A percentile compares a stretch with the other conserved stretches of the same genome.
Evolutionary conservation across 2,329 filamentous ascomycete genomes (phyloP).

Genomic region (Pestalotiopsis sp.): DNA sequence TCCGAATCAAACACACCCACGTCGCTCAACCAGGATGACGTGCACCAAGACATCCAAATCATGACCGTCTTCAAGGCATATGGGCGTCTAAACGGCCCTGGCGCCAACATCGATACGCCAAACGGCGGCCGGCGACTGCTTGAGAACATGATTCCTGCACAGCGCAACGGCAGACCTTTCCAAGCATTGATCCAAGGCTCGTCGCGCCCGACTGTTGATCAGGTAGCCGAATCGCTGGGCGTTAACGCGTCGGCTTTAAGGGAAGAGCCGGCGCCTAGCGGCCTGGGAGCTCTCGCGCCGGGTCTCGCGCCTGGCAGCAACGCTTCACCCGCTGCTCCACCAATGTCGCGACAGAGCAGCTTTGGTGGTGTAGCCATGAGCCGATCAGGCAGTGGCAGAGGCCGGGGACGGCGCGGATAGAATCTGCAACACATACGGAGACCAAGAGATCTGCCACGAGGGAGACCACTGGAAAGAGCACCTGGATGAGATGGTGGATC

Average conservation of each 20-base stretch:
- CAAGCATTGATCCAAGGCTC: constrained; percentile 47
- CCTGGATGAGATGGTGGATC: too few relatives aligned
- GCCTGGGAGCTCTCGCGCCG: constrained; percentile 24
- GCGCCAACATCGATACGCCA: constrained; percentile 56
- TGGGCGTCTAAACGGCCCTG: constrained; percentile 52
- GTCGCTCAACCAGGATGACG: constrained; percentile 51
- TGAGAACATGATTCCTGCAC: constrained; percentile 54
- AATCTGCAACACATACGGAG: too few relatives aligned
- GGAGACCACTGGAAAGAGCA: too few relatives aligned
- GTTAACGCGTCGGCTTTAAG: constrained; percentile 46
- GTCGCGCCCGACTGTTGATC: constrained; percentile 48
- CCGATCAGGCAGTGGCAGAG: constrained; percentile 51
- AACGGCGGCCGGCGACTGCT: constrained; percentile 57
- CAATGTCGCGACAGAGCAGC: constrained; percentile 60
- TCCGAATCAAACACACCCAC: constrained; percentile 59
- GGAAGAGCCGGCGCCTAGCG: constrained; percentile 37
- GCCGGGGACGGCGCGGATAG: constrained; percentile 26
- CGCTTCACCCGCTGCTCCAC: constrained; percentile 35
- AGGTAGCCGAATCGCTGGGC: constrained; percentile 51
- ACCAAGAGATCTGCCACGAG: not conserved
- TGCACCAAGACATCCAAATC: constrained; percentile 56
- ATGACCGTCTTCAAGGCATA: constrained; percentile 62
- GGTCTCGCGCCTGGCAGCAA: constrained; percentile 19
- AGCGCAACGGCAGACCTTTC: constrained; percentile 44
- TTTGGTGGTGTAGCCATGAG: constrained; percentile 59